Evolutionary conservation across 1,284 basidiomycete species (phyloP), one percentile per base, ranked within the genome.

Genomic region (Pseudozyma sp.): DNA sequence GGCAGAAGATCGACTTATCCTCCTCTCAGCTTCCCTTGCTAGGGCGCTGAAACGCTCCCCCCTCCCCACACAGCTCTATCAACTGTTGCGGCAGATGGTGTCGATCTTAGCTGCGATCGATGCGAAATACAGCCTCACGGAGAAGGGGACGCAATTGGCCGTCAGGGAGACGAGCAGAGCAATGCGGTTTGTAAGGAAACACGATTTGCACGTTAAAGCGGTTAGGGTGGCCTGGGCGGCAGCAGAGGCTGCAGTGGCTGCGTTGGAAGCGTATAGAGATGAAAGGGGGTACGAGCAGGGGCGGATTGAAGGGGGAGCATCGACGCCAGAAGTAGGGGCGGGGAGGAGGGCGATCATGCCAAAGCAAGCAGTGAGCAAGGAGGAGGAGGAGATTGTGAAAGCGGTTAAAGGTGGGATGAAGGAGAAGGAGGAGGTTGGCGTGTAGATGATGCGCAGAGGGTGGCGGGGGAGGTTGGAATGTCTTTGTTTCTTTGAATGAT

Each of bases 131-230:
- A 52, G 48, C 39, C 40, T 70, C 13, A 57, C 59, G 25, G 62
- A 73, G 31, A 68, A 69, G 47, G 70, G 74, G 9, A 65, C 77
- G 1, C 70, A 78, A 35, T 21, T 75, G 43, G 77, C 77, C 4
- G 45, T 79, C n/a, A 35, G 66, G 3, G 64, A 73, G 48, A 77
- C 75, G 4, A 59, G 64, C 14, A 19, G 70, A 14, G 75, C 75
- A 1, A 51, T 79, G 34, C 45, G 75, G 11, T 79, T 73, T 40
- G 75, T 77, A 5, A 3, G 77, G 1, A 53, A 50, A 14, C 70
- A 75, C 50, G 74, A 76, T n/a, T 49, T 77, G 47, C 77, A 79
- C 21, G 68, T 79, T 47, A 77, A 69, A 25, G 75, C 71, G 16
- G 74, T 79, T 2, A 19, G 73, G 0, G 71, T 68, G 0, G 64